Evolutionary conservation across 306 rosid species (phyloP).

Genomic region (Heteromeles arbutifolia): DNA sequence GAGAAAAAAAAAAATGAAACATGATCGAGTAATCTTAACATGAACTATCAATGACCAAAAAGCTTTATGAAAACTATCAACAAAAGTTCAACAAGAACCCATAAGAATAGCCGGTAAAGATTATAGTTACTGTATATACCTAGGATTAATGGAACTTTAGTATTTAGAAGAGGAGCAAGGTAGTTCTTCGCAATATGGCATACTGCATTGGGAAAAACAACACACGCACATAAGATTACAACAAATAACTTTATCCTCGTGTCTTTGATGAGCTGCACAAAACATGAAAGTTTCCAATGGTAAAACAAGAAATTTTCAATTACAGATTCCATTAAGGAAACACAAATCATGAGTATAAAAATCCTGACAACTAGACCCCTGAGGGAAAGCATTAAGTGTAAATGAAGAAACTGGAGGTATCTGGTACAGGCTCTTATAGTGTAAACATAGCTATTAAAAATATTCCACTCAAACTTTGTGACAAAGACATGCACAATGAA

Average conservation of each 20-base stretch:
- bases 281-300: not conserved
- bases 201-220: conserved; percentile 37
- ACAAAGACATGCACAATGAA: no score
- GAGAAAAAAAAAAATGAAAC: not conserved
- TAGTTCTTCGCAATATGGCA: conserved; percentile 88
- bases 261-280: not conserved
- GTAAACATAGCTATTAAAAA: no score
- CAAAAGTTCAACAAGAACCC: not conserved
- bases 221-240: not conserved
- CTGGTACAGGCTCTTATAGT: not conserved
- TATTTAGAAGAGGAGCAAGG: conserved; percentile 58
- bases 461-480: no score
- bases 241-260: no score
- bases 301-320: not conserved
- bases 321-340: not conserved
- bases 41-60: not conserved
- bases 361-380: not conserved
- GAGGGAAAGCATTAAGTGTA: not conserved
- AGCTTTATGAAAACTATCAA: not conserved
- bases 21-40: not conserved
- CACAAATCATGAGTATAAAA: not conserved
- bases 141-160: conserved; percentile 85
- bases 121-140: conserved; percentile 39
- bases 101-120: not conserved
- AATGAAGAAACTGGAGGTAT: not conserved